Base-by-base conservation (phyloP, 306 rosid genomes). In the Oxytropis ochrocephala region DNA sequence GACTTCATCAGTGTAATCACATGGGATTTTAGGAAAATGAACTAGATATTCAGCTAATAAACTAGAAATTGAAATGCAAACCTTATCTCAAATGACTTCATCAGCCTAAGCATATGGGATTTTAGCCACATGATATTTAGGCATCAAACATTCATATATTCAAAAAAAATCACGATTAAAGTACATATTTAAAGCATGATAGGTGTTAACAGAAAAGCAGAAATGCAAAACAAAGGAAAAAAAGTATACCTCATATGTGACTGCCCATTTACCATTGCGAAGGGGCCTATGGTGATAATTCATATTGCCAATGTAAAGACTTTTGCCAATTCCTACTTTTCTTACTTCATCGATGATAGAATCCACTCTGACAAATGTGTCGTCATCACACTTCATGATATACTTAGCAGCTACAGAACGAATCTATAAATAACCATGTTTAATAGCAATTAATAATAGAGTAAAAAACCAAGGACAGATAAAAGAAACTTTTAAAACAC, bases 321-420 rank as follows among this genome's bases (percentile, higher is more conserved):
- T 87, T 80, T 69, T 78, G 35, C 76, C 83, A 14, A 35, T 77
- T 43, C 4, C 69, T 47, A 75, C 76, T 74, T 81, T 74, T 74
- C 56, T 78, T 19, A 78, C 90, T 79, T 89, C 97, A 55, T 66
- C 56, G 24, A 87, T 82, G 73, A 92, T 78, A 27, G 86, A 82
- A 78, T 89, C 95, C 74, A 92, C 90, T 73, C 95, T 81, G 4
- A 92, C 89, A 89, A 89, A 92, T 32, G 96, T 92, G 78, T 89
- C 96, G 48, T 92, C 97, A 64, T 92, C 95, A 57, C 96, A 85
- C 83, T 87, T 92, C 95, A 92, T 89, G 71, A 87, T 83, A 84
- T 89, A 68, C 79, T 83, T 86, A 29, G 96, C 92, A 82, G 75
- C 84, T 53, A 81, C 73, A 0, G 86, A 52, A 27, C 79, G 85